Percentiles rank a stretch among this genome's conserved stretches.
Conservation (phyloP, 1,284 basidiomycete species). For the Naganishia cerealis region DNA sequence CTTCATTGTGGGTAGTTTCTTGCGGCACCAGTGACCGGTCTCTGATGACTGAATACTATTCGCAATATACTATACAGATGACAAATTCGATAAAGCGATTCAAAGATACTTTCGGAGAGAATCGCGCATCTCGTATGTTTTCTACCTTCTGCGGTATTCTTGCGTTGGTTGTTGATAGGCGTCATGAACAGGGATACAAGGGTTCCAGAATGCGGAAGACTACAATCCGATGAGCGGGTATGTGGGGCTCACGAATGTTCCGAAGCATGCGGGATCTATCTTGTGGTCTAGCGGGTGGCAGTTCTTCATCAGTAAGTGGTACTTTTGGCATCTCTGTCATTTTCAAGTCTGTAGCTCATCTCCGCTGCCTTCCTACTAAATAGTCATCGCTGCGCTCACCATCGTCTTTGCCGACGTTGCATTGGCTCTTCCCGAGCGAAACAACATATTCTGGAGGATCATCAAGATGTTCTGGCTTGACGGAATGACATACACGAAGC, state of each 20-base stretch:
- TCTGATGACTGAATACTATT: background rate
- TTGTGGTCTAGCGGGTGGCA: constrained; percentile 19
- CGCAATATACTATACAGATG: constrained; percentile 1
- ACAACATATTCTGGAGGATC: constrained; percentile 22
- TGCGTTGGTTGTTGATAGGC: no score
- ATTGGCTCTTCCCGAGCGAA: constrained; percentile 36
- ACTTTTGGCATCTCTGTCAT: constrained; percentile 29
- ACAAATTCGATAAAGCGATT: constrained; percentile 25
- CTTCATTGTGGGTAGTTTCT: constrained; percentile 19
- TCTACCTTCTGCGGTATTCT: no score
- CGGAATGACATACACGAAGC: constrained; percentile 10
- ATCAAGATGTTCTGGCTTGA: constrained; percentile 21
- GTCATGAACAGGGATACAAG: constrained; percentile 32
- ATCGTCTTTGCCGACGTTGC: constrained; percentile 37
- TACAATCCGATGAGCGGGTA: constrained; percentile 38
- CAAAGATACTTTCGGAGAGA: constrained; percentile 18
- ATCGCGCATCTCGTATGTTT: background rate
- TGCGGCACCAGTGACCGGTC: background rate
- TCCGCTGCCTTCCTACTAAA: constrained; percentile 7
- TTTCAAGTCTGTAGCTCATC: constrained; percentile 37
- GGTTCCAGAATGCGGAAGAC: constrained; percentile 34
- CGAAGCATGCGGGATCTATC: constrained; percentile 35
- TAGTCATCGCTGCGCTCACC: constrained; percentile 34
- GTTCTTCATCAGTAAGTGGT: constrained; percentile 6
- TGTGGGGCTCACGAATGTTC: constrained; percentile 40